A percentile compares a stretch with the other conserved stretches of the same genome.
These are phyloP conservation scores for Grosmannia serpens DNA, from an alignment of 2,329 filamentous ascomycete species.

Conservation along the genomic window DNA sequence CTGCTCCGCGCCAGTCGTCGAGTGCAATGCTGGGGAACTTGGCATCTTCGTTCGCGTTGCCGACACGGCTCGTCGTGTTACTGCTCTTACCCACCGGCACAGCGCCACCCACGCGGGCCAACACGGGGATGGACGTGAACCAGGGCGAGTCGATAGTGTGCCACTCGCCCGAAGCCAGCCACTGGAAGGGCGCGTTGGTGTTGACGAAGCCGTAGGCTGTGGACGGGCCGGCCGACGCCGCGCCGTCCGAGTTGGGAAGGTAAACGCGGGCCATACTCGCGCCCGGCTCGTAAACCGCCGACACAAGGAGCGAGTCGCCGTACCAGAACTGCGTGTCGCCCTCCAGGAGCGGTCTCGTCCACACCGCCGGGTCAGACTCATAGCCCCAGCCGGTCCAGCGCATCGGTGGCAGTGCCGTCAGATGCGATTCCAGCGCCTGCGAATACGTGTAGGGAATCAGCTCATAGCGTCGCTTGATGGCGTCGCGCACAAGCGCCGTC, in stretches of 20 bases:
- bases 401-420: slow-evolving; percentile 50
- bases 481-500: slow-evolving; percentile 47
- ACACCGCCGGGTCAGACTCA: slow-evolving; percentile 54
- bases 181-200: slow-evolving; percentile 40
- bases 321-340: slow-evolving; percentile 67
- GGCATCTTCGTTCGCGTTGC: slow-evolving; percentile 12
- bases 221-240: slow-evolving; percentile 2
- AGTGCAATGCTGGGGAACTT: slow-evolving; percentile 19
- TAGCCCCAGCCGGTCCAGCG: slow-evolving; percentile 66
- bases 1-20: slow-evolving; percentile 23
- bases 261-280: slow-evolving; percentile 45
- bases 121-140: slow-evolving; percentile 20
- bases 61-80: slow-evolving; percentile 16
- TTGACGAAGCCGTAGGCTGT: slow-evolving; percentile 44
- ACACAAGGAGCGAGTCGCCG: slow-evolving; percentile 52
- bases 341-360: slow-evolving; percentile 43
- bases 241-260: slow-evolving; percentile 31
- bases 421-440: slow-evolving; percentile 49
- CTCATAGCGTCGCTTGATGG: slow-evolving; percentile 60
- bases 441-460: slow-evolving; percentile 63
- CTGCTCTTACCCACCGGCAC: slow-evolving; percentile 21
- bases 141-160: slow-evolving; percentile 19
- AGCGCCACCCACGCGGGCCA: slow-evolving; percentile 20
- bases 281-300: slow-evolving; percentile 55
- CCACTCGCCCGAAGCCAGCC: slow-evolving; percentile 26